Conservation (phyloP, 371 early-diverging fungal species). For the Choanephora cucurbitarum region DNA sequence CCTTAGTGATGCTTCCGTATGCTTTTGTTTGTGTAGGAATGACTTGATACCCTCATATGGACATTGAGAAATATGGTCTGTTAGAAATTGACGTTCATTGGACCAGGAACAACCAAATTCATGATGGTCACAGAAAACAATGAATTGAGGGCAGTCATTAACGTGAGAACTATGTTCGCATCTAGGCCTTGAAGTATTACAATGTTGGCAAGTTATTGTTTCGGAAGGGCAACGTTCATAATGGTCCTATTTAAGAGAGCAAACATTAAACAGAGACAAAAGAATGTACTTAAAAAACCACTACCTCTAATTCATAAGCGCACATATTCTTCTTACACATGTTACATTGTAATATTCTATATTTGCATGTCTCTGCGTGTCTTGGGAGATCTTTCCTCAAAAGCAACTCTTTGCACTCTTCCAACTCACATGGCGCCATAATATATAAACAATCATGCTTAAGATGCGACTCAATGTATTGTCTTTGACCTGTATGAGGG, state of each 20-base stretch:
- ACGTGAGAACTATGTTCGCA: conserved; percentile 55
- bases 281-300: not conserved
- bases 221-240: conserved; percentile 61
- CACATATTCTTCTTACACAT: conserved; percentile 62
- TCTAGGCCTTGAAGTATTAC: conserved; percentile 51
- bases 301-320: conserved; percentile 48
- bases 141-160: conserved; percentile 53
- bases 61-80: conserved; percentile 50
- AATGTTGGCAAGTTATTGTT: conserved; percentile 60
- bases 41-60: conserved; percentile 65
- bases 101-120: conserved; percentile 69
- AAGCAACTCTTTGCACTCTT: conserved; percentile 59
- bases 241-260: too few species aligned
- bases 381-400: conserved; percentile 58
- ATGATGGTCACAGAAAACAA: conserved; percentile 49
- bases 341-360: conserved; percentile 59
- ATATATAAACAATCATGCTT: conserved; percentile 62
- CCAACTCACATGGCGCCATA: conserved; percentile 54
- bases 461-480: conserved; percentile 58
- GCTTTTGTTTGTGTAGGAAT: conserved; percentile 52
- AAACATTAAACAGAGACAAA: conserved; percentile 2
- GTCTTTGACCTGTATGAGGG: conserved; percentile 59
- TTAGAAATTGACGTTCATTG: conserved; percentile 47
- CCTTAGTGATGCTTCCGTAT: conserved; percentile 42
- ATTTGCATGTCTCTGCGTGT: conserved; percentile 62